Percentiles rank a stretch among this genome's conserved stretches.
These are phyloP conservation scores for Platismatia glauca DNA, from an alignment of 495 filamentous ascomycete species.

Conservation along the genomic window DNA sequence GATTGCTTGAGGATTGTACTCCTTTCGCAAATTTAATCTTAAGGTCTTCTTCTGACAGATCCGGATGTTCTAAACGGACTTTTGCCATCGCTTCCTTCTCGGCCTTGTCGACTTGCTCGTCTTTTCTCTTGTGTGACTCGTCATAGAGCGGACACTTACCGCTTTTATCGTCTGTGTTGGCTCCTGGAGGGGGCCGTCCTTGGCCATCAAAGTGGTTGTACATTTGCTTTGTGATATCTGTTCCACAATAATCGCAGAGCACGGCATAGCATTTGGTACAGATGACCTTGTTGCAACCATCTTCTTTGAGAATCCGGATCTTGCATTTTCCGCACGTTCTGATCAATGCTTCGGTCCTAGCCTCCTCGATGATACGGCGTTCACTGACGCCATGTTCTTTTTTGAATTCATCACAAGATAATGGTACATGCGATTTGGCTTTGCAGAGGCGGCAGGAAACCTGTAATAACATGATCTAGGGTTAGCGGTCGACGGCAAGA, in stretches of 20 bases:
- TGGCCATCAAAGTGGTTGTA: slow-evolving; percentile 37
- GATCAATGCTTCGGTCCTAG: slow-evolving; percentile 71
- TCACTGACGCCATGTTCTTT: slow-evolving; percentile 50
- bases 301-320: slow-evolving; percentile 51
- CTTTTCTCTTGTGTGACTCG: slow-evolving; percentile 49
- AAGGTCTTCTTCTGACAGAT: slow-evolving; percentile 47
- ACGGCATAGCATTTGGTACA: slow-evolving; percentile 44
- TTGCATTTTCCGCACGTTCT: slow-evolving; percentile 59
- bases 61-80: slow-evolving; percentile 50
- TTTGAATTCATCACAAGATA: slow-evolving; percentile 59
- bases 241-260: slow-evolving; percentile 25
- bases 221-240: slow-evolving; percentile 21
- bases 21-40: slow-evolving; percentile 33
- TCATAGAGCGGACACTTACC: slow-evolving; percentile 62
- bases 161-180: slow-evolving; percentile 35
- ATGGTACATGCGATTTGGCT: slow-evolving; percentile 62
- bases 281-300: slow-evolving; percentile 78
- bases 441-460: slow-evolving; percentile 70
- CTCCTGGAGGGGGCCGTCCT: slow-evolving; percentile 34
- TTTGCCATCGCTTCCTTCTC: slow-evolving; percentile 50
- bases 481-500: slow-evolving; percentile 1
- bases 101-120: slow-evolving; percentile 57
- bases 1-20: slow-evolving; percentile 7
- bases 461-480: slow-evolving; percentile 13
- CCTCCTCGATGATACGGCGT: slow-evolving; percentile 67